Evolutionary conservation across 176 grass and related monocot species (phyloP).

Genomic region (Carex parvula): DNA sequence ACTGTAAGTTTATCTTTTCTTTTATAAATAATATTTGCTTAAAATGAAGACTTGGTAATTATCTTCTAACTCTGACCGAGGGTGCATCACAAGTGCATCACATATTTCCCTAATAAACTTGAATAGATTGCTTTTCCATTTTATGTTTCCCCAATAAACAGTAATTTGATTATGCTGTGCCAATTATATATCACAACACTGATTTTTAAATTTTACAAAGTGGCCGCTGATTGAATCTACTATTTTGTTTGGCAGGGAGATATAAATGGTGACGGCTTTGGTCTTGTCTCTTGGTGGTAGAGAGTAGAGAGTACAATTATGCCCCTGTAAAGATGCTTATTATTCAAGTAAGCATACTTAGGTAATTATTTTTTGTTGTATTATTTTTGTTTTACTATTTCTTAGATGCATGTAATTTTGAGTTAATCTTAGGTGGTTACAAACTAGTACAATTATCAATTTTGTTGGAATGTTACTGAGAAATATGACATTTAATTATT

Average conservation of each 20-base stretch:
- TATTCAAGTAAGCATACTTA: neutral
- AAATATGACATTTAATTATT: neutral
- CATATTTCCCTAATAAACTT: neutral
- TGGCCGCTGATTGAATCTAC: neutral
- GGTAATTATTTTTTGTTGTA: neutral
- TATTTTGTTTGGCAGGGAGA: constrained; percentile 51
- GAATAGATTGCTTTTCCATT: neutral
- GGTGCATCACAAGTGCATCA: neutral
- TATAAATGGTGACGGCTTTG: constrained; percentile 79
- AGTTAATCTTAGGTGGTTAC: neutral
- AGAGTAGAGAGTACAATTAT: neutral
- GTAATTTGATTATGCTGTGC: neutral
- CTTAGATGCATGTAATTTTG: constrained; percentile 6
- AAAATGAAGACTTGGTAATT: constrained; percentile 7
- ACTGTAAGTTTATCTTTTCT: constrained; percentile 38
- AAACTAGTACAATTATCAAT: constrained; percentile 1
- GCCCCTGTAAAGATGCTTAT: constrained; percentile 5
- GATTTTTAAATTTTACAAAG: neutral
- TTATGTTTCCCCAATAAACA: neutral
- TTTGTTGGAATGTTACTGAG: constrained; percentile 1
- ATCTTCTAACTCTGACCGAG: neutral
- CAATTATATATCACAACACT: neutral
- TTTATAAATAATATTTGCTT: neutral
- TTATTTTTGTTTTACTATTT: neutral
- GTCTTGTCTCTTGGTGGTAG: constrained; percentile 78